These are phyloP conservation scores for Wickerhamiella spandovensis DNA, from an alignment of 805 yeast genomes.

Conservation along the genomic window DNA sequence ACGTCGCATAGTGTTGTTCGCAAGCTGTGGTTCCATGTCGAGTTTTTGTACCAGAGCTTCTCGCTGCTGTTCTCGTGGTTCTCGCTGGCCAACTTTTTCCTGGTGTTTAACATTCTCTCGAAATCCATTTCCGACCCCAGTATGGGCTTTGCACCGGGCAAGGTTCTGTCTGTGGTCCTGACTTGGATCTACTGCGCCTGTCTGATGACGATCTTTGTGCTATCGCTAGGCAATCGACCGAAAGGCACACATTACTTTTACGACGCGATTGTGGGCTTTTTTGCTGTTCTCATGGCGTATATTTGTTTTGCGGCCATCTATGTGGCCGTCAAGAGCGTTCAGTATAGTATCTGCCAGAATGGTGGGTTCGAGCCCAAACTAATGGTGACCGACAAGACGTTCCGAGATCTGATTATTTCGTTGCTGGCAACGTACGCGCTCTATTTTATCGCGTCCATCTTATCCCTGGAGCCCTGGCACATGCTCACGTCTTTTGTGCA, in stretches of 20 bases:
- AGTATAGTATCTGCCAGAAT: constrained; percentile 36
- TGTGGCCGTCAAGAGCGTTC: constrained; percentile 61
- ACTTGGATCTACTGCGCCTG: constrained; percentile 78
- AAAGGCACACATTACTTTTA: constrained; percentile 77
- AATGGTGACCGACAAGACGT: constrained; percentile 38
- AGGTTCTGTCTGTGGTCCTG: constrained; percentile 60
- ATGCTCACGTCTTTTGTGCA: constrained; percentile 81
- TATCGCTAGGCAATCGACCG: constrained; percentile 90
- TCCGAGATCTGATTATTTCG: constrained; percentile 80
- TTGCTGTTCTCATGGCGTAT: constrained; percentile 80
- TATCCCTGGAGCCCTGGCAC: constrained; percentile 85
- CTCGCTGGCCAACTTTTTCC: constrained; percentile 79
- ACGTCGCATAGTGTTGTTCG: constrained; percentile 75
- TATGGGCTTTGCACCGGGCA: constrained; percentile 58
- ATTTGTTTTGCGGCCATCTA: constrained; percentile 78
- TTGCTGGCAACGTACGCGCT: constrained; percentile 71
- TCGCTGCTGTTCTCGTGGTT: constrained; percentile 80
- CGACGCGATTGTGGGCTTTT: constrained; percentile 56
- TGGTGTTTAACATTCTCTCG: constrained; percentile 85
- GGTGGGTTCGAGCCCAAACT: constrained; percentile 31
- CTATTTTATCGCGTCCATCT: constrained; percentile 61
- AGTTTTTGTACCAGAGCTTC: constrained; percentile 76
- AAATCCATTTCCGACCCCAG: constrained; percentile 59
- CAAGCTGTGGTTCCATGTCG: constrained; percentile 70
- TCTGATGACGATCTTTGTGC: constrained; percentile 70